These are phyloP conservation scores for Saccharomyces eubayanus DNA, from an alignment of 805 yeast genomes.

Conservation along the genomic window DNA sequence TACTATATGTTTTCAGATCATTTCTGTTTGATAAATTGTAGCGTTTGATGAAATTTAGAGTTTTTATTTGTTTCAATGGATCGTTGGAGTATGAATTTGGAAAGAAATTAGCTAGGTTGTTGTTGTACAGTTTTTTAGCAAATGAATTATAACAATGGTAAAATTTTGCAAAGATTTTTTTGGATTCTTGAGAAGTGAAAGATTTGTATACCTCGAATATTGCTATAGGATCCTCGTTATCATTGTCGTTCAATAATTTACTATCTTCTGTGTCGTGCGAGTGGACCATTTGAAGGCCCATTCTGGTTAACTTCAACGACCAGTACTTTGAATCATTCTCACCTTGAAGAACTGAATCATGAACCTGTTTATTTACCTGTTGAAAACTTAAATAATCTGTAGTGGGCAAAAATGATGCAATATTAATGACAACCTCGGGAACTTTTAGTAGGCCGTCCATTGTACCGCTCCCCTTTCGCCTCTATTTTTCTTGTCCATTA, in stretches of 20 bases:
- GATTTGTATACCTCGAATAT: slow-evolving; percentile 15
- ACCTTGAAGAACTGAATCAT: slow-evolving; percentile 12
- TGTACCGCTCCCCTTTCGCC: background rate
- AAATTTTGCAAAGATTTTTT: slow-evolving; percentile 10
- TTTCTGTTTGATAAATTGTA: slow-evolving; percentile 18
- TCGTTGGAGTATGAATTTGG: slow-evolving; percentile 18
- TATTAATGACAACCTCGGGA: slow-evolving; percentile 14
- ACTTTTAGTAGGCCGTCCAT: slow-evolving; percentile 25
- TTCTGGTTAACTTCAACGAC: slow-evolving; percentile 11
- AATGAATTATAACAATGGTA: slow-evolving; percentile 16
- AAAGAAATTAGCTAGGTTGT: slow-evolving; percentile 20
- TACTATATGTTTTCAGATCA: slow-evolving; percentile 13
- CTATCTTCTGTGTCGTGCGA: background rate
- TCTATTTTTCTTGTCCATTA: background rate
- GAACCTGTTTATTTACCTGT: slow-evolving; percentile 15
- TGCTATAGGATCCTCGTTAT: slow-evolving; percentile 1
- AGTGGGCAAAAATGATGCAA: slow-evolving; percentile 18
- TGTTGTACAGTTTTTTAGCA: slow-evolving; percentile 17
- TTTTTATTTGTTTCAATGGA: slow-evolving; percentile 22
- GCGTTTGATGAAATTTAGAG: slow-evolving; percentile 14
- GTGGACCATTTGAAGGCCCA: slow-evolving; percentile 13
- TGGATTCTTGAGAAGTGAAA: slow-evolving; percentile 10
- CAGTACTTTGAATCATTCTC: slow-evolving; percentile 14
- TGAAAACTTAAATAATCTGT: slow-evolving; percentile 22
- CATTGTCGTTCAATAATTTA: slow-evolving; percentile 1